phyloP scores from a whole-genome alignment of 441 rosid genomes.

The Syzygium malaccense region DNA sequence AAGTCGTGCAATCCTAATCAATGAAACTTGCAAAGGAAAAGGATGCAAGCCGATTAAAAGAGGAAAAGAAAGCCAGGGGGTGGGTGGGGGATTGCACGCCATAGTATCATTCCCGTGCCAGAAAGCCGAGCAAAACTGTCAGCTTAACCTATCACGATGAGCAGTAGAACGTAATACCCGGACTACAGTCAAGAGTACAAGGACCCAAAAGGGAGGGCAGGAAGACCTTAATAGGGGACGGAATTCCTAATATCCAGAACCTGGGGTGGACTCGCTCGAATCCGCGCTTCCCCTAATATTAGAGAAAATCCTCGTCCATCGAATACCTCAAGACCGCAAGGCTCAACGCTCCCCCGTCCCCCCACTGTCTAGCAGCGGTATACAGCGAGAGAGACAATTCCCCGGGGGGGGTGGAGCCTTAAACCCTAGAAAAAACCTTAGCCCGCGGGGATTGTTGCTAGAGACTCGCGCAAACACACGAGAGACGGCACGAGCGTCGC shows the following conservation, averaged over 20 bases:
- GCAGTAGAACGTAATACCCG: background rate
- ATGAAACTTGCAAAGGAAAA: background rate
- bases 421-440: slow-evolving; percentile 1
- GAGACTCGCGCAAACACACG: background rate
- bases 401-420: background rate
- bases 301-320: background rate
- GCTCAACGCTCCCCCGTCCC: background rate
- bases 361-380: background rate
- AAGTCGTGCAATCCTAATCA: background rate
- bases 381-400: background rate
- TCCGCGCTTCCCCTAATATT: background rate
- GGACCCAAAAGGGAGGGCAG: background rate
- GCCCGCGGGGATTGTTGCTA: background rate
- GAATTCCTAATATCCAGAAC: background rate
- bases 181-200: background rate
- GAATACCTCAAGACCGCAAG: background rate
- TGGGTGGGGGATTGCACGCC: background rate
- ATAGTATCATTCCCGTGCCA: background rate
- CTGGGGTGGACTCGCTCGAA: background rate
- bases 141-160: background rate
- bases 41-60: background rate
- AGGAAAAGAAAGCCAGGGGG: background rate
- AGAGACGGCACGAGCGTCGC: background rate
- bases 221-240: background rate
- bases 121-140: background rate